Percentiles rank a stretch among this genome's conserved stretches.
These are phyloP conservation scores for Rhododendron henanense DNA, from an alignment of 148 eudicot species.

Conservation along the genomic window DNA sequence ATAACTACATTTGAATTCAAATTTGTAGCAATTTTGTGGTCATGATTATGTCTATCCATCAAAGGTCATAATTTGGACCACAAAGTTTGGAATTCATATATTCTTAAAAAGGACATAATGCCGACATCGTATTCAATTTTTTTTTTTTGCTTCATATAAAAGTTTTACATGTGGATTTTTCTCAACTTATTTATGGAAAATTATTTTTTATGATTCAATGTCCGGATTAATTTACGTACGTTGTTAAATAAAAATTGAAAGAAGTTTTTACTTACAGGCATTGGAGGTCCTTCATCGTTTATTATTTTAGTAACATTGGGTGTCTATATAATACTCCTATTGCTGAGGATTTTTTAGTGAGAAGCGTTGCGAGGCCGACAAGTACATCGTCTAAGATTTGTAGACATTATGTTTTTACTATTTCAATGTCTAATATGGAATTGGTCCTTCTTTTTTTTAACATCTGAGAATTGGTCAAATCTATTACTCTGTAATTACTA, in stretches of 20 bases:
- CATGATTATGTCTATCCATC: background rate
- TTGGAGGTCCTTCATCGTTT: background rate
- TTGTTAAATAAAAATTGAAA: background rate
- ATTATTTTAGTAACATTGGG: too few species aligned
- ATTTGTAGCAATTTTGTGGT: background rate
- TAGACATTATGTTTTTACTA: too few species aligned
- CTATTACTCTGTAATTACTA: too few species aligned
- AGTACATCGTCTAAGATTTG: background rate
- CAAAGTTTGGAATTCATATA: background rate
- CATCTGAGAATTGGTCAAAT: too few species aligned
- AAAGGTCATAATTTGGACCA: background rate
- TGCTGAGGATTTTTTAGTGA: background rate
- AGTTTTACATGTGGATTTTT: background rate
- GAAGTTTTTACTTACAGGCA: background rate
- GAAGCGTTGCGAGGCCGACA: background rate
- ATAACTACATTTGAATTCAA: background rate
- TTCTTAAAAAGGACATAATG: background rate
- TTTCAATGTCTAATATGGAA: background rate
- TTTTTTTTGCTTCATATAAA: background rate
- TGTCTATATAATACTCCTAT: background rate
- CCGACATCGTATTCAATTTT: background rate
- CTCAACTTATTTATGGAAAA: background rate
- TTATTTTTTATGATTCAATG: background rate
- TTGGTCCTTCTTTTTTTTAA: too few species aligned
- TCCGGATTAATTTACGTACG: background rate